These are phyloP conservation scores for Boletus semigastroideus DNA, from an alignment of 1,284 basidiomycete species.

Conservation along the genomic window DNA sequence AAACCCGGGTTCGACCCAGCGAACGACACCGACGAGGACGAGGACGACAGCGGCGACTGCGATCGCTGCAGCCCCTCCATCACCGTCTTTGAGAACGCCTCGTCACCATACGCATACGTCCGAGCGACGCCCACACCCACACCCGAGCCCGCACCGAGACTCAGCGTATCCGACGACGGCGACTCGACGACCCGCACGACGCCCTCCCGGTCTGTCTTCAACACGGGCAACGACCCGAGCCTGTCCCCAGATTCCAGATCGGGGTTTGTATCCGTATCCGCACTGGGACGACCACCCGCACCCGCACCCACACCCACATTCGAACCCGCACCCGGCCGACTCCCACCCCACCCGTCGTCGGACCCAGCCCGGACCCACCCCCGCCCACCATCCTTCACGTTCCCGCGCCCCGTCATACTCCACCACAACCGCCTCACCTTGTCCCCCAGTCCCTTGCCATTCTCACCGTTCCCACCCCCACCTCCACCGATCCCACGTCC, in stretches of 20 bases:
- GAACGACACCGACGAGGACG: constrained; percentile 22
- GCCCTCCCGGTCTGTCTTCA: constrained; percentile 3
- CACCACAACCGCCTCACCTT: constrained; percentile 24
- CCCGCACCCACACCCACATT: too few species aligned
- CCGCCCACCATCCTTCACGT: constrained; percentile 31
- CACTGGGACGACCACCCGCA: too few species aligned
- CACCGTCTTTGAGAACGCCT: constrained; percentile 20
- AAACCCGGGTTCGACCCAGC: background rate
- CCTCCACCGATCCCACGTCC: too few species aligned
- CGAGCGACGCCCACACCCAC: constrained; percentile 1
- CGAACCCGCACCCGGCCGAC: too few species aligned
- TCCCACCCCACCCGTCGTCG: constrained; percentile 24
- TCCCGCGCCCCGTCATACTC: constrained; percentile 4
- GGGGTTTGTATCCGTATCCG: too few species aligned
- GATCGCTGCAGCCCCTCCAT: constrained; percentile 12
- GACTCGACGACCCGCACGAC: constrained; percentile 26
- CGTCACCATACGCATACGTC: constrained; percentile 13
- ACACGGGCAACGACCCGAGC: constrained; percentile 10
- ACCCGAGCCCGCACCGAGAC: constrained; percentile 9
- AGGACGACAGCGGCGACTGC: constrained; percentile 25
- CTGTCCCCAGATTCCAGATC: constrained; percentile 12
- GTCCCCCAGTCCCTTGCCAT: too few species aligned
- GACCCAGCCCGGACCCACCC: constrained; percentile 46
- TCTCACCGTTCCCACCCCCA: too few species aligned
- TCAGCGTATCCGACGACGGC: constrained; percentile 25